Conservation (phyloP, 1,139 yeast genomes). For the Hemisphaericaspora xylanilytica region DNA sequence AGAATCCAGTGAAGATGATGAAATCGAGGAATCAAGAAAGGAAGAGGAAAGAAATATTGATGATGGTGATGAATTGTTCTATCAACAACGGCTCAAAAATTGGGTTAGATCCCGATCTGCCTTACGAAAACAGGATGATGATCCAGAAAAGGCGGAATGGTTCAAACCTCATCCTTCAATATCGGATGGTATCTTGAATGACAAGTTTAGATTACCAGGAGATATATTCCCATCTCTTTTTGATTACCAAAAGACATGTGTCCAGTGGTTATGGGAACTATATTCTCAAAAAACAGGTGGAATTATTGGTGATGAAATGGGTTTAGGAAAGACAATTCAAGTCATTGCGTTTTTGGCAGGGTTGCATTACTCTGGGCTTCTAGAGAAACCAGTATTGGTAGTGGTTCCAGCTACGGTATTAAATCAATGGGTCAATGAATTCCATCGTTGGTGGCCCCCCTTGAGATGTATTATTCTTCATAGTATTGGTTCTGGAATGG, state of each 20-base stretch:
- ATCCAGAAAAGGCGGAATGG: slow-evolving; percentile 55
- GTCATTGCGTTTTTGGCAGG: slow-evolving; percentile 89
- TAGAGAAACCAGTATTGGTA: slow-evolving; percentile 75
- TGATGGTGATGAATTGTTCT: slow-evolving; percentile 73
- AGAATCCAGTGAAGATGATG: slow-evolving; percentile 13
- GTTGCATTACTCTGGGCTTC: slow-evolving; percentile 72
- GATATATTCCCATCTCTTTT: slow-evolving; percentile 84
- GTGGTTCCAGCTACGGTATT: slow-evolving; percentile 97
- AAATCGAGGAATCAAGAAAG: slow-evolving; percentile 12
- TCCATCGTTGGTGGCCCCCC: slow-evolving; percentile 98
- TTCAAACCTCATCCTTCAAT: slow-evolving; percentile 71
- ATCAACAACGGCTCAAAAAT: slow-evolving; percentile 52
- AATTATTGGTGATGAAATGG: slow-evolving; percentile 97
- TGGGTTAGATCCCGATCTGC: slow-evolving; percentile 58
- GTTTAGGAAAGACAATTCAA: slow-evolving; percentile 92
- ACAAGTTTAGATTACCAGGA: slow-evolving; percentile 76
- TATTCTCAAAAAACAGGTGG: slow-evolving; percentile 90
- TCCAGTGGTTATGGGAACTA: slow-evolving; percentile 77
- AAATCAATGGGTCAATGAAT: slow-evolving; percentile 94
- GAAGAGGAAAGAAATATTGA: slow-evolving; percentile 47
- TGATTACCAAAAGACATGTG: slow-evolving; percentile 93
- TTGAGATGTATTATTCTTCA: slow-evolving; percentile 82
- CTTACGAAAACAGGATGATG: slow-evolving; percentile 20
- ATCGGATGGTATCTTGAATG: slow-evolving; percentile 72
- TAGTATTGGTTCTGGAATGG: slow-evolving; percentile 90